Conservation (phyloP, 75 land plant species). For the Chamaecyparis obtusa region DNA sequence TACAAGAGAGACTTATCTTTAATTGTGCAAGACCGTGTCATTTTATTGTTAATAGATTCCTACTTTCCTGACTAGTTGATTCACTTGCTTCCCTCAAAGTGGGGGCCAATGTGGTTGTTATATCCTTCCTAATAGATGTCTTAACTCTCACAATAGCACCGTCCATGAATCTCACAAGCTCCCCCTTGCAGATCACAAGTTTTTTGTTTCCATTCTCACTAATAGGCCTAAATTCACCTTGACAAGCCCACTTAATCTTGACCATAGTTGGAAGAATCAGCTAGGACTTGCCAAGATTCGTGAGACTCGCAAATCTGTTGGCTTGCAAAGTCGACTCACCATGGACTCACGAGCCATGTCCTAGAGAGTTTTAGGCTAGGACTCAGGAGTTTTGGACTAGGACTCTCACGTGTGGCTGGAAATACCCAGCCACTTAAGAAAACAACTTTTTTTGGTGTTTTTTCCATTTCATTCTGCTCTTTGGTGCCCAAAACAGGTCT, state of each 20-base stretch:
- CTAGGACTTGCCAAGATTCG: too few species aligned
- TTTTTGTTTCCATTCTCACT: background rate
- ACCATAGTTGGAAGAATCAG: background rate
- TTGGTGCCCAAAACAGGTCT: too few species aligned
- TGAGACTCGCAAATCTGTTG: too few species aligned
- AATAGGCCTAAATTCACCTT: background rate
- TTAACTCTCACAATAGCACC: background rate
- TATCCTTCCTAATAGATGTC: background rate
- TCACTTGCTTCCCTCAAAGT: background rate
- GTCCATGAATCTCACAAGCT: background rate
- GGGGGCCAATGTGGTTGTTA: background rate
- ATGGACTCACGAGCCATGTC: too few species aligned
- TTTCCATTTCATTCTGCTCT: too few species aligned
- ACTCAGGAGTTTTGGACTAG: too few species aligned
- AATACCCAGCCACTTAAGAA: too few species aligned
- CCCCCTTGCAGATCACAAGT: background rate
- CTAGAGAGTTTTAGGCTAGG: too few species aligned
- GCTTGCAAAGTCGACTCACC: too few species aligned
- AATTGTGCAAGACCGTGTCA: background rate
- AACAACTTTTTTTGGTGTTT: too few species aligned
- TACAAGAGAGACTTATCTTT: background rate
- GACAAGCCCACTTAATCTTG: background rate
- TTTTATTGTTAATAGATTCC: background rate
- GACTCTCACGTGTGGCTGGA: too few species aligned
- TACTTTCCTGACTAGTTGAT: background rate